Evolutionary conservation across 345 rosid genomes (phyloP).

Genomic region (Microthlaspi erraticum): DNA sequence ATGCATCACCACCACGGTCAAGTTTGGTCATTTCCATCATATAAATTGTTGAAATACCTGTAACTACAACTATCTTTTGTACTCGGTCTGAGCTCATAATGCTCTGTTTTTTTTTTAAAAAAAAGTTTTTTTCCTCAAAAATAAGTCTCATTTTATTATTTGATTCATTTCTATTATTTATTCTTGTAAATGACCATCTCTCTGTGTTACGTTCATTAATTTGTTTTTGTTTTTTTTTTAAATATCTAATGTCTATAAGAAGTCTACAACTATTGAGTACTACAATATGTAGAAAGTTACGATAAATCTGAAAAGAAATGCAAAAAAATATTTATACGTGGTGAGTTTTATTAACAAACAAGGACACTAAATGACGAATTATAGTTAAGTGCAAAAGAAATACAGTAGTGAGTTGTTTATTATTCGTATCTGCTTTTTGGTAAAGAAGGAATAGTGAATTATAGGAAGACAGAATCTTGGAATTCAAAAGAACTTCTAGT

Average conservation of each 20-base stretch:
- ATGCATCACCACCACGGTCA: conserved; percentile 7
- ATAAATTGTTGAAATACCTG: not conserved
- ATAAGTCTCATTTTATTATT: no score
- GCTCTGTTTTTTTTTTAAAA: no score
- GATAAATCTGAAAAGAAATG: no score
- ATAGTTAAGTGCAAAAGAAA: not conserved
- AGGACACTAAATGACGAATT: not conserved
- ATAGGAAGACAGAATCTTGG: conserved; percentile 27
- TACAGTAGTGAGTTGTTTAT: not conserved
- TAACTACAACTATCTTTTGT: not conserved
- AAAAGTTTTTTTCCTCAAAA: no score
- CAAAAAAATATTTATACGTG: not conserved
- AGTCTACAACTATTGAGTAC: not conserved
- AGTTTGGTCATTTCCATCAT: not conserved
- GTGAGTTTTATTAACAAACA: not conserved
- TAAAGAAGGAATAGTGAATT: not conserved
- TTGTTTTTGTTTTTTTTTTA: no score
- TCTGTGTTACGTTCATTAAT: no score
- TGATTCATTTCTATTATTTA: no score
- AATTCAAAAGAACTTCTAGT: conserved; percentile 16
- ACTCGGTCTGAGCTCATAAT: no score
- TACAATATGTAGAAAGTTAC: no score
- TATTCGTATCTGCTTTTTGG: not conserved
- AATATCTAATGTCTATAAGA: no score
- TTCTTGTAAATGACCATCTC: no score